Evolutionary conservation across 176 grass and related monocot genomes (phyloP), one percentile per base, ranked within the genome.

Genomic region (Echinochloa phyllopogon): DNA sequence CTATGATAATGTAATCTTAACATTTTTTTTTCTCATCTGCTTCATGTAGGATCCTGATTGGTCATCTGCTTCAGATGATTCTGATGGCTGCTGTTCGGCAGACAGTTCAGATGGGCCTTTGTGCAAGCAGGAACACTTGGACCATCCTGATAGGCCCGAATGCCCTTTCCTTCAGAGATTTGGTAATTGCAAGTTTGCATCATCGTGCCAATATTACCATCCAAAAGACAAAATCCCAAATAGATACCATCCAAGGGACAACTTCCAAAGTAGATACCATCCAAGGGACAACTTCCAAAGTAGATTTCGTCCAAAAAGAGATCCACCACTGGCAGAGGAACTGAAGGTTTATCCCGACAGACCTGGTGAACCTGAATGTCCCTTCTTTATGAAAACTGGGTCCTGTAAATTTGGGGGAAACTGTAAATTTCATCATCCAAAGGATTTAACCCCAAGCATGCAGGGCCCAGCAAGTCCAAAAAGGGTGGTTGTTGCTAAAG

Each of bases 341-440:
- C 21, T n/a, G 48, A 65, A 29, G 45, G 40, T 87, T 49, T 87
- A 84, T 68, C 91, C 81, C 59, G 91, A 82, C 38, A 85, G 40
- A 84, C 81, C 85, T 77, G 85, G 85, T 65, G 56, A 68, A 82
- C 84, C 69, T 62, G 62, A 90, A 49, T 93, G 91, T 20, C 69
- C 80, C 51, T 83, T 89, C 69, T 85, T 85, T 82, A 87, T 87
- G 76, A 93, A 88, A 90, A 77, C 17, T 58, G 38, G 88, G 18
- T 45, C 7, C 71, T 93, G 88, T 68, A 87, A 82, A 68, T 82
- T 90, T 24, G 33, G 83, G 75, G 60, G 16, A 84, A 37, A 83
- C 80, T 93, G 87, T 69, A 71, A 82, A 33, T 93, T 90, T 78
- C 75, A 93, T 90, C 91, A 93, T 69, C 75, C 88, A 52, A 87